Percentiles rank a stretch among this genome's conserved stretches.
Evolutionary conservation across 2,329 filamentous ascomycete genomes (phyloP).

Genomic region (Colletotrichum sp.): DNA sequence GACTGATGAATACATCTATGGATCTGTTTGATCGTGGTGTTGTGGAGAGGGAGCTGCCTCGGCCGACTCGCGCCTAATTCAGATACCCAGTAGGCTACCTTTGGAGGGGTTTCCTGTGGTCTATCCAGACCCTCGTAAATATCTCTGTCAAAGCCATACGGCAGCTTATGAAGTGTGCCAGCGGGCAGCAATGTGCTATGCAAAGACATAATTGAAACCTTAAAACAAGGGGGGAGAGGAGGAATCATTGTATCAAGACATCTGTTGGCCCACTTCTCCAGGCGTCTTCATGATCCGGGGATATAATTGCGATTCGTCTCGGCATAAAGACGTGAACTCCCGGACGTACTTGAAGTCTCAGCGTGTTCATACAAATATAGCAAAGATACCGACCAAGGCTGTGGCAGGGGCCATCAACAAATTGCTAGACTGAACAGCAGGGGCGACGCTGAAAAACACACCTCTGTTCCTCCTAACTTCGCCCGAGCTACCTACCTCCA

Average conservation of each 20-base stretch:
- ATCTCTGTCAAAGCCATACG: too few relatives aligned
- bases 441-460: background rate
- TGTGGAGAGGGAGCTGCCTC: too few relatives aligned
- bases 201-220: too few relatives aligned
- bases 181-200: too few relatives aligned
- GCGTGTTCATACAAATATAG: accelerated
- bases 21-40: too few relatives aligned
- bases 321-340: accelerated
- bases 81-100: too few relatives aligned
- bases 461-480: background rate
- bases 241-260: background rate
- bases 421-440: background rate
- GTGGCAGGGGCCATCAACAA: background rate
- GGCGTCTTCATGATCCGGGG: accelerated
- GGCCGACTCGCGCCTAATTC: accelerated
- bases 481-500: background rate
- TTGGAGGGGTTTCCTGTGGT: too few relatives aligned
- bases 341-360: accelerated
- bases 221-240: accelerated
- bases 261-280: accelerated
- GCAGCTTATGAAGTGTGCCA: too few relatives aligned
- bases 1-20: too few relatives aligned
- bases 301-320: accelerated
- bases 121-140: too few relatives aligned
- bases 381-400: background rate